Evolutionary conservation across 441 rosid genomes (phyloP).

Genomic region (Populus hybrid): DNA sequence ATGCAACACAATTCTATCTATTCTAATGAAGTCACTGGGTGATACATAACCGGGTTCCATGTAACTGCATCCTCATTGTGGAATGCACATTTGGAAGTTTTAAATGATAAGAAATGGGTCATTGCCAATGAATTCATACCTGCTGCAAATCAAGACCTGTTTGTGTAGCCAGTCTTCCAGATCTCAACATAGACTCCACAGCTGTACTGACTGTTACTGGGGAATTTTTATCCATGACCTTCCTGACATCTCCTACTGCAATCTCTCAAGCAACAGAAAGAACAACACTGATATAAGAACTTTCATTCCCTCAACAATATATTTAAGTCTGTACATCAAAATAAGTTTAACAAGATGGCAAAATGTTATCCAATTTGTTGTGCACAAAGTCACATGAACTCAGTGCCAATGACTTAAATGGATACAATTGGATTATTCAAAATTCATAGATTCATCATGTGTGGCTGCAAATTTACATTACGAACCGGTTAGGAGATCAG

Average conservation of each 20-base stretch:
- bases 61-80: neutral
- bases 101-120: constrained; percentile 9
- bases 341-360: neutral
- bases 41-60: neutral
- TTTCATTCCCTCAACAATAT: neutral
- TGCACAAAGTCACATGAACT: neutral
- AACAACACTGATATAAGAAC: neutral
- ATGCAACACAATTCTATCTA: neutral
- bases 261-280: constrained; percentile 21
- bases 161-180: constrained; percentile 69
- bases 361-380: neutral
- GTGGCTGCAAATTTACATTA: neutral
- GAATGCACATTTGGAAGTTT: constrained; percentile 5
- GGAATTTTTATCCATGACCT: constrained; percentile 59
- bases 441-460: neutral
- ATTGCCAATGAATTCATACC: constrained; percentile 35
- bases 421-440: neutral
- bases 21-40: neutral
- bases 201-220: constrained; percentile 51
- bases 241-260: constrained; percentile 69
- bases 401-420: neutral
- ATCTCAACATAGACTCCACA: constrained; percentile 70
- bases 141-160: constrained; percentile 92
- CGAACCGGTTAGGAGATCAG: neutral
- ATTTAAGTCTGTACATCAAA: neutral